phyloP scores from a whole-genome alignment of 345 rosid species.

The Arabis hirsuta region DNA sequence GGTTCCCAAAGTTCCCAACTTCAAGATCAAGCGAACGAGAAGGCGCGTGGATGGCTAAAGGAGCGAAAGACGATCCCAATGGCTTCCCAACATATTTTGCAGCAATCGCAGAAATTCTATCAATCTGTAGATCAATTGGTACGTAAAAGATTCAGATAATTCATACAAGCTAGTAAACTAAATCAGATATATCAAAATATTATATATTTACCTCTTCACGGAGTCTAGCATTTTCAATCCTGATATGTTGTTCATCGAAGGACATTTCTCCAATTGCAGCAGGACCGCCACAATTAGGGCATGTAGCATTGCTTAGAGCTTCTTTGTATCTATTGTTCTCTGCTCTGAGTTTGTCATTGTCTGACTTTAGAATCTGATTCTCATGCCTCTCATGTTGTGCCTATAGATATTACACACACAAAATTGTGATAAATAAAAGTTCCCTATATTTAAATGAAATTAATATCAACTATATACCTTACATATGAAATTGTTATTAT shows the following conservation, averaged over 20 bases:
- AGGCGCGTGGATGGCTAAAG: slow-evolving; percentile 52
- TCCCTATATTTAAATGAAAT: neutral
- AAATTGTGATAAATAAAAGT: neutral
- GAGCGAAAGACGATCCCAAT: slow-evolving; percentile 54
- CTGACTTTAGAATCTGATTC: slow-evolving; percentile 78
- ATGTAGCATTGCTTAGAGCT: slow-evolving; percentile 73
- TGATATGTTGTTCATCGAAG: slow-evolving; percentile 92
- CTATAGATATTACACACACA: slow-evolving; percentile 39
- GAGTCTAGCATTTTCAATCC: slow-evolving; percentile 90
- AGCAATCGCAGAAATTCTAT: slow-evolving; percentile 82
- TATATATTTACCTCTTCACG: slow-evolving; percentile 71
- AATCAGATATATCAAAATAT: no score
- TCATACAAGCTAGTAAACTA: neutral
- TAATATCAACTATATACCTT: neutral
- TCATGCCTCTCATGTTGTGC: slow-evolving; percentile 92
- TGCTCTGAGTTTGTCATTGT: slow-evolving; percentile 84
- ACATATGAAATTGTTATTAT: neutral
- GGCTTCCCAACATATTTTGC: slow-evolving; percentile 89
- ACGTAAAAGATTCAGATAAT: neutral
- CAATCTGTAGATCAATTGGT: slow-evolving; percentile 59
- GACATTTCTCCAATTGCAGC: slow-evolving; percentile 96
- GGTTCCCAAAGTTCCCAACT: slow-evolving; percentile 63
- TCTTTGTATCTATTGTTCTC: slow-evolving; percentile 88
- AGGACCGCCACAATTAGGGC: slow-evolving; percentile 90
- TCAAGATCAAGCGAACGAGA: slow-evolving; percentile 71